Percentiles rank a stretch among this genome's conserved stretches.
Evolutionary conservation across 1,284 basidiomycete species (phyloP).

Genomic region (Schizophyllum commune): DNA sequence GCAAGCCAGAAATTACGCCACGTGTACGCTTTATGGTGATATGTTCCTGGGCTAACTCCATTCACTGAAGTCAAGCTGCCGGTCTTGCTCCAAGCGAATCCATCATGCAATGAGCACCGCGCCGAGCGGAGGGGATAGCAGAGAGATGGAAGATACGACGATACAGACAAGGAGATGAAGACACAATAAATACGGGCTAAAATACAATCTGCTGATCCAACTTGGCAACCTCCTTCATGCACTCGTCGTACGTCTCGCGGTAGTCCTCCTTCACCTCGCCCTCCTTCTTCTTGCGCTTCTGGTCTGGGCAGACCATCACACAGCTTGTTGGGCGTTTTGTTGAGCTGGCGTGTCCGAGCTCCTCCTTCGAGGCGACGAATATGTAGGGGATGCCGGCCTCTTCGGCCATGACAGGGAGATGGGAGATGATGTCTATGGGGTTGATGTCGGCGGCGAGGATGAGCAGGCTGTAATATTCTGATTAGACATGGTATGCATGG

Average conservation of each 20-base stretch:
- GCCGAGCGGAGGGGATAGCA: no score
- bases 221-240: constrained; percentile 78
- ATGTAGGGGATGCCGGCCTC: constrained; percentile 94
- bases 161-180: constrained; percentile 3
- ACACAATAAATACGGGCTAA: constrained; percentile 23
- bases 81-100: no score
- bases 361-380: constrained; percentile 84
- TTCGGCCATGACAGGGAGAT: constrained; percentile 92
- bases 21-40: neutral
- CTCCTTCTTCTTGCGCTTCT: constrained; percentile 64
- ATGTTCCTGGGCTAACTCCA: no score
- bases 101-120: no score
- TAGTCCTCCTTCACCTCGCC: constrained; percentile 72
- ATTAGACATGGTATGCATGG: neutral
- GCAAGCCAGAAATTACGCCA: constrained; percentile 8
- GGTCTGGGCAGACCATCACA: constrained; percentile 85
- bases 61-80: neutral
- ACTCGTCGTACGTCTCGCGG: constrained; percentile 77
- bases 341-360: constrained; percentile 90
- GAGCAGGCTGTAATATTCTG: constrained; percentile 52
- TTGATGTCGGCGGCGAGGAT: constrained; percentile 96
- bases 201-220: constrained; percentile 69
- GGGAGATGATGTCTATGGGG: constrained; percentile 96
- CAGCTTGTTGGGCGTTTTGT: constrained; percentile 98
- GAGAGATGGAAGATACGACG: neutral